Evolutionary conservation across 495 filamentous ascomycete species (phyloP).

Genomic region (Xylaria longipes): DNA sequence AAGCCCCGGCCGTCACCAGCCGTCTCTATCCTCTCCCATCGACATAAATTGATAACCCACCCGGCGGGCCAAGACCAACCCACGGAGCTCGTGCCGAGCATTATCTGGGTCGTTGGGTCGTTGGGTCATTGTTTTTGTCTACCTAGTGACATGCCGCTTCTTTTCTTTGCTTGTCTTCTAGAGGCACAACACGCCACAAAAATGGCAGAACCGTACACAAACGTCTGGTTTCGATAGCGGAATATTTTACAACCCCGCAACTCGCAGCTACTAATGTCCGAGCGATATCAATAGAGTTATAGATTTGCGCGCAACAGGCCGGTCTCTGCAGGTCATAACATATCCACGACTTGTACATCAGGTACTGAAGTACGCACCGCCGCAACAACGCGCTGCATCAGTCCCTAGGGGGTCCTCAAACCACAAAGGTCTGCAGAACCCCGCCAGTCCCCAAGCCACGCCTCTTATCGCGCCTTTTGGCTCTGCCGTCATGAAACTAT

Average conservation of each 20-base stretch:
- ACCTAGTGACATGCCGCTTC: conserved; percentile 11
- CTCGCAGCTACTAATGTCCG: conserved; percentile 22
- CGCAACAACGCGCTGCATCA: conserved; percentile 16
- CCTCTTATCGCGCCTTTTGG: conserved; percentile 27
- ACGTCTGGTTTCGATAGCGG: conserved; percentile 4
- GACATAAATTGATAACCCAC: conserved; percentile 13
- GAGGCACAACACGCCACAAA: conserved; percentile 4
- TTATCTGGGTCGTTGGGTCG: conserved; percentile 16
- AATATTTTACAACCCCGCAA: conserved; percentile 19
- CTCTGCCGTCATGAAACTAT: conserved; percentile 25
- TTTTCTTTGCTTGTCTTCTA: conserved; percentile 6
- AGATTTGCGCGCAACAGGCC: conserved; percentile 21
- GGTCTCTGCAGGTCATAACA: conserved; percentile 15
- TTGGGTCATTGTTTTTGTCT: conserved; percentile 22
- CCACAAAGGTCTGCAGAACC: conserved; percentile 38
- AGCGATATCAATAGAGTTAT: conserved; percentile 14
- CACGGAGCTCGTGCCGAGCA: conserved; percentile 24
- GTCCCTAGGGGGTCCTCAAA: neutral
- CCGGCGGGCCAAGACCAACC: conserved; percentile 23
- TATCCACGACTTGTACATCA: conserved; percentile 19
- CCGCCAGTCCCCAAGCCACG: conserved; percentile 37
- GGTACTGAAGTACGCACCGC: conserved; percentile 10
- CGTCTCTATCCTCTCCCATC: conserved; percentile 15
- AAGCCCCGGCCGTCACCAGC: neutral
- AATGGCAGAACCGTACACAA: neutral